phyloP scores from a whole-genome alignment of 2,329 filamentous ascomycete genomes.

The Fusarium bulbicola region DNA sequence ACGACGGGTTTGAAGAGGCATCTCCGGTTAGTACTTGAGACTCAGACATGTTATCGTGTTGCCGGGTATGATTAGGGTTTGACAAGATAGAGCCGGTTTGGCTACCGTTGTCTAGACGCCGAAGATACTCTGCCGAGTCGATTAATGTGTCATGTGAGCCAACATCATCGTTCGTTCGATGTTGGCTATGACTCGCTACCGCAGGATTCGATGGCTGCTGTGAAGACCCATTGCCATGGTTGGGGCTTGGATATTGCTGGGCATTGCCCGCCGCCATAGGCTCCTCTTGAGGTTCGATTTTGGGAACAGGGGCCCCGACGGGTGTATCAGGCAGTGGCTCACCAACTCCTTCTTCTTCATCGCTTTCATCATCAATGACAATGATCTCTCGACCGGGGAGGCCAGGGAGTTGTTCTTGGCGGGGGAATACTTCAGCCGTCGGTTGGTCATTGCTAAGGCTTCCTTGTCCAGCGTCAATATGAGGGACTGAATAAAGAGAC shows the following conservation, averaged over 20 bases:
- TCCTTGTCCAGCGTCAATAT: rapidly evolving
- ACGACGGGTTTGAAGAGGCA: no score
- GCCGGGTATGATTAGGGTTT: no score
- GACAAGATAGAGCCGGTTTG: no score
- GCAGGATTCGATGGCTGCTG: rapidly evolving
- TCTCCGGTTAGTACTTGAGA: no score
- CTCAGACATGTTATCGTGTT: no score
- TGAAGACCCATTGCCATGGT: rapidly evolving
- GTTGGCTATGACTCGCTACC: no score
- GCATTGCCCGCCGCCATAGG: rapidly evolving
- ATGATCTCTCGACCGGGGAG: background rate
- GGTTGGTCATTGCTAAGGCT: background rate
- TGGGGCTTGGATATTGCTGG: rapidly evolving
- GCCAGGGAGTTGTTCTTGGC: rapidly evolving
- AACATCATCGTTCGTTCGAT: no score
- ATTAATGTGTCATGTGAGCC: no score
- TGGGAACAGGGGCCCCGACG: rapidly evolving
- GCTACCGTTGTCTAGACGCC: no score
- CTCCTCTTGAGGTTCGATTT: background rate
- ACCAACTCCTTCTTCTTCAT: rapidly evolving
- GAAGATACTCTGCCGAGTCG: no score
- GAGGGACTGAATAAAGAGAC: rapidly evolving
- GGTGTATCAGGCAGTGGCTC: background rate
- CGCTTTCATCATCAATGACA: background rate
- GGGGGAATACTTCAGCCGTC: background rate